Evolutionary conservation across 2,329 filamentous ascomycete species (phyloP), one percentile per base, ranked within the genome.

Genomic region (Chaetomium globosum): DNA sequence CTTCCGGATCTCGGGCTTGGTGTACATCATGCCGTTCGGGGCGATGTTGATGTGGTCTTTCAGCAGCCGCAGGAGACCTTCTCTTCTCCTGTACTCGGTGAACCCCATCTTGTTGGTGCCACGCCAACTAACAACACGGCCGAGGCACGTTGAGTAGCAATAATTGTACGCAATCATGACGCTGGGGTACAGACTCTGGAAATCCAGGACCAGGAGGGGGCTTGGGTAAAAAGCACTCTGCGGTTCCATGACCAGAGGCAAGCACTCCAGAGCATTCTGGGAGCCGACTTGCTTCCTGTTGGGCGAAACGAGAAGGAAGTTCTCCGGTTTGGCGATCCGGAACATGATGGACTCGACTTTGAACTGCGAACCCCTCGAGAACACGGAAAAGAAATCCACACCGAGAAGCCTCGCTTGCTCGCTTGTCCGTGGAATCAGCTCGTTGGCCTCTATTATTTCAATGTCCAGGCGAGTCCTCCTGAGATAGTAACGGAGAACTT

Each of bases 161-260:
- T 97, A 95, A 73, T 99, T 99, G 80, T 99, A 98, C 0, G 95
- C 95, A 74, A 99, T 98, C 93, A 99, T 97, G 66, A 98, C 89
- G 76, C 93, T 97, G 0, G 95, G 95, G 70, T 99, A 99, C 56
- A 99, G 80, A 66, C 92, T 96, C 74, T 98, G 94, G 69, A 99
- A 99, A 77, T 99, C 95, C 7, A 99, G 82, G 0, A 99, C 95
- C 3, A 99, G 75, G 0, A 99, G 76, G 0, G 95, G 95, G 67
- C 91, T 95, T 64, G 82, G 92, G 77, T 99, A 99, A 74, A 99
- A 97, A 7, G 89, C 91, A 70, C 93, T 97, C 72, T 95, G 92
- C 0, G 95, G 95, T 74, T 99, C 95, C 93, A 99, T 97, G 49
- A 99, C 95, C 13, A 99, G 81, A 0, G 95, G 95, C 19, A 98